Percentiles rank a stretch among this genome's conserved stretches.
These are phyloP conservation scores for Boeremia exigua DNA, from an alignment of 2,329 filamentous ascomycete genomes.

Conservation along the genomic window DNA sequence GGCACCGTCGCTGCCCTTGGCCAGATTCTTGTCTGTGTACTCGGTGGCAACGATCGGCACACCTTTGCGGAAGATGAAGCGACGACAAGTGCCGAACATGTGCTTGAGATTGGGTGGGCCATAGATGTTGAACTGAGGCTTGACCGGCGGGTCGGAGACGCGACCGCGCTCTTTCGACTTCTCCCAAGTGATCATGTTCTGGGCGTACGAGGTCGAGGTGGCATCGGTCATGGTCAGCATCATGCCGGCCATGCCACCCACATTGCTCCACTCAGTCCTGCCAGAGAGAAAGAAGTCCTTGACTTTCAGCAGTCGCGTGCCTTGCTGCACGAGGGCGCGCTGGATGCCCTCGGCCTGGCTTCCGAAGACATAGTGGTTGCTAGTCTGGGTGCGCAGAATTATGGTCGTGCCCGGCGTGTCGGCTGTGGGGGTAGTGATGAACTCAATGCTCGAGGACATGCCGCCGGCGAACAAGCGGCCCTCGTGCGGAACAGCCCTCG, in stretches of 20 bases:
- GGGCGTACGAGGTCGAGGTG: slow-evolving; percentile 55
- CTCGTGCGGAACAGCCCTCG: neutral
- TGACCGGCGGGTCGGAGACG: slow-evolving; percentile 23
- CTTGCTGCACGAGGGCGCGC: slow-evolving; percentile 73
- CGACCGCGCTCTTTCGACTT: slow-evolving; percentile 26
- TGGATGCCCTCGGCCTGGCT: slow-evolving; percentile 84
- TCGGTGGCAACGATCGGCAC: slow-evolving; percentile 77
- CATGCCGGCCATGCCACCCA: slow-evolving; percentile 83
- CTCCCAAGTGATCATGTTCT: slow-evolving; percentile 48
- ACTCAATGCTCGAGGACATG: slow-evolving; percentile 78
- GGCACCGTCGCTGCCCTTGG: slow-evolving; percentile 43
- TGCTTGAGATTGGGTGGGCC: slow-evolving; percentile 82
- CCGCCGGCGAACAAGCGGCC: neutral
- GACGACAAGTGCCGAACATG: slow-evolving; percentile 78
- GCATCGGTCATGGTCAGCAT: slow-evolving; percentile 82
- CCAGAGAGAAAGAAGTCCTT: slow-evolving; percentile 86
- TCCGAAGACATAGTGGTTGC: slow-evolving; percentile 85
- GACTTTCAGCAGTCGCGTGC: slow-evolving; percentile 67
- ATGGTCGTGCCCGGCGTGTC: slow-evolving; percentile 85
- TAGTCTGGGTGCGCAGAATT: slow-evolving; percentile 71
- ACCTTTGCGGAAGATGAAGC: slow-evolving; percentile 85
- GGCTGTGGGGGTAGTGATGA: slow-evolving; percentile 81
- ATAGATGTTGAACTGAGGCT: slow-evolving; percentile 63
- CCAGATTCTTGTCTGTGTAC: slow-evolving; percentile 50
- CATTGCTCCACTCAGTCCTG: slow-evolving; percentile 73